Percentiles rank a stretch among this genome's conserved stretches.
These are phyloP conservation scores for Rostrohypoxylon terebratum DNA, from an alignment of 495 filamentous ascomycete genomes.

Conservation along the genomic window DNA sequence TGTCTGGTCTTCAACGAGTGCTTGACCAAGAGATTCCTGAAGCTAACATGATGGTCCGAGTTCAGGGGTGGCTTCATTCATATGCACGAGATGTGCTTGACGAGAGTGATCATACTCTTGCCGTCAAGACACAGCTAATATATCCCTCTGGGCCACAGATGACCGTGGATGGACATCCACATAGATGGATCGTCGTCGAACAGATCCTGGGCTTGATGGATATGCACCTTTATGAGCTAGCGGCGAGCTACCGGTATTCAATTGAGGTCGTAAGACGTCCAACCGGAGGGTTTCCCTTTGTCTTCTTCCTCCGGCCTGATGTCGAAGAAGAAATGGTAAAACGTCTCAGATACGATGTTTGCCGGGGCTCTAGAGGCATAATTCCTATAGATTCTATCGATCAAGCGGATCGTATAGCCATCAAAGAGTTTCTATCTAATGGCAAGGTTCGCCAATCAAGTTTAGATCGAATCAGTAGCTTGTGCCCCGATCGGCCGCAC, in stretches of 20 bases:
- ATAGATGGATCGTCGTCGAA: slow-evolving; percentile 59
- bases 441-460: slow-evolving; percentile 32
- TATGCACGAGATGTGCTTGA: slow-evolving; percentile 69
- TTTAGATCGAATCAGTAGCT: slow-evolving; percentile 33
- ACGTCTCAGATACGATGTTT: slow-evolving; percentile 54
- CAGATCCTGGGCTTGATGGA: slow-evolving; percentile 51
- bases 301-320: slow-evolving; percentile 60
- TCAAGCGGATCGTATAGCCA: slow-evolving; percentile 50
- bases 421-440: slow-evolving; percentile 51
- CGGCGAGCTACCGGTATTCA: slow-evolving; percentile 53
- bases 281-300: slow-evolving; percentile 55
- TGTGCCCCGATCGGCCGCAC: slow-evolving; percentile 47
- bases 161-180: slow-evolving; percentile 62
- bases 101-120: slow-evolving; percentile 74
- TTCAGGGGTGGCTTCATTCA: slow-evolving; percentile 58
- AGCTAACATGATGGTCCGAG: slow-evolving; percentile 45
- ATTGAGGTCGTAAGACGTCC: slow-evolving; percentile 58
- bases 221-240: slow-evolving; percentile 53
- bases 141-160: slow-evolving; percentile 63
- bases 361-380: slow-evolving; percentile 47
- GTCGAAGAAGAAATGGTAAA: slow-evolving; percentile 58
- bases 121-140: slow-evolving; percentile 62
- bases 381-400: slow-evolving; percentile 43
- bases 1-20: slow-evolving; percentile 62
- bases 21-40: slow-evolving; percentile 48